A percentile compares a stretch with the other conserved stretches of the same genome.
phyloP scores from a whole-genome alignment of 441 rosid genomes.

The Cnidoscolus chayamansa region DNA sequence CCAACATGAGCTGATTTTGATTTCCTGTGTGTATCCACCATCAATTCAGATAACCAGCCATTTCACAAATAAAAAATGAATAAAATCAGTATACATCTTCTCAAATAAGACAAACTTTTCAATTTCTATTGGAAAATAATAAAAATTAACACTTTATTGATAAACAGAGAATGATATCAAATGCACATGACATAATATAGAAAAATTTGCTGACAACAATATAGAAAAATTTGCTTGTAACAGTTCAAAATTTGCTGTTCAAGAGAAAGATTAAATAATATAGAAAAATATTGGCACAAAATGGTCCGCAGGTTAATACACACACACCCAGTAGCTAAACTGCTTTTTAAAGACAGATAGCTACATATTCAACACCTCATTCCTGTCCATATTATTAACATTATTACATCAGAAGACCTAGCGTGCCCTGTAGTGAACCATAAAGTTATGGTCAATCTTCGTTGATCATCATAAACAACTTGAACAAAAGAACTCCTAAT shows the following conservation, averaged over 20 bases:
- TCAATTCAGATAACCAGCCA: slow-evolving; percentile 12
- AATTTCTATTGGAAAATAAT: not conserved
- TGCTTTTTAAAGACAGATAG: not conserved
- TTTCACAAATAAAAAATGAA: not conserved
- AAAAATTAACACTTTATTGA: not conserved
- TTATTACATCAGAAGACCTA: not conserved
- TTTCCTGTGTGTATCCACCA: not conserved
- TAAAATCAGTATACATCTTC: not conserved
- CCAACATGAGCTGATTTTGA: not conserved
- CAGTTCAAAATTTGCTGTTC: not conserved
- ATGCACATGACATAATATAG: not conserved
- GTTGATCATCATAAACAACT: not conserved
- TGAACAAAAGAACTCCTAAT: not conserved
- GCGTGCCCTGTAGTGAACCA: not conserved
- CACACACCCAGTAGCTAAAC: not conserved
- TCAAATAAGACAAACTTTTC: not conserved
- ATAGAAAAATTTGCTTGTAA: not conserved
- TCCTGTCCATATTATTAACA: not conserved
- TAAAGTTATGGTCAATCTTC: not conserved
- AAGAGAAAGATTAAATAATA: not conserved
- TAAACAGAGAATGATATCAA: not conserved
- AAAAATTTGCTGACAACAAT: not conserved
- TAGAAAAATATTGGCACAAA: not conserved
- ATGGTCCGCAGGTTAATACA: not conserved
- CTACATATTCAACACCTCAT: not conserved